Conservation (phyloP, 805 yeast species). For the Wickerhamiella slavikovae region DNA sequence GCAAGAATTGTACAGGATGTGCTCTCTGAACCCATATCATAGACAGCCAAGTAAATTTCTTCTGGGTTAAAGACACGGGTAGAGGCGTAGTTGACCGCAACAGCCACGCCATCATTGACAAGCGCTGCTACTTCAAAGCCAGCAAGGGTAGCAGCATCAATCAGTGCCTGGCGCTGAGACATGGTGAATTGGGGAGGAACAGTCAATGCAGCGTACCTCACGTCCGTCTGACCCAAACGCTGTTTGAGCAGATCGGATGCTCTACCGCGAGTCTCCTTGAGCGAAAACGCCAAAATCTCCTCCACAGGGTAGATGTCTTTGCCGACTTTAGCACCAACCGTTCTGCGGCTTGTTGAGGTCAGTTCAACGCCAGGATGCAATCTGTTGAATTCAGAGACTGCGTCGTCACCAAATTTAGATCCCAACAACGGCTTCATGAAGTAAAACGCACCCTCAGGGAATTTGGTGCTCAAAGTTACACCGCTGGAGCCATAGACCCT, state of each 20-base stretch:
- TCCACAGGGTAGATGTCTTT: slow-evolving; percentile 38
- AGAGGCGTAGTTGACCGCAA: slow-evolving; percentile 62
- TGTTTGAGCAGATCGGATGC: slow-evolving; percentile 41
- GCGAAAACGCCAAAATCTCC: slow-evolving; percentile 68
- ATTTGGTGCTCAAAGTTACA: slow-evolving; percentile 43
- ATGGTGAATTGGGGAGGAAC: slow-evolving; percentile 54
- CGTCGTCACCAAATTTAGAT: slow-evolving; percentile 22
- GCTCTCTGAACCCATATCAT: slow-evolving; percentile 87
- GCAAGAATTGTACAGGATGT: slow-evolving; percentile 74
- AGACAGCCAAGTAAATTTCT: slow-evolving; percentile 45
- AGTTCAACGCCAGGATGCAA: slow-evolving; percentile 41
- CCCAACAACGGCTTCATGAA: slow-evolving; percentile 61
- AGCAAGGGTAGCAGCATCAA: slow-evolving; percentile 54
- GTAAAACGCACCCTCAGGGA: slow-evolving; percentile 48
- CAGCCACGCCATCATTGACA: slow-evolving; percentile 84
- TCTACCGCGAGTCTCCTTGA: slow-evolving; percentile 41
- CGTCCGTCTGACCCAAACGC: slow-evolving; percentile 25
- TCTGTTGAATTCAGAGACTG: slow-evolving; percentile 25
- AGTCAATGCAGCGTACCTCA: slow-evolving; percentile 51
- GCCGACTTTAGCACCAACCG: slow-evolving; percentile 36
- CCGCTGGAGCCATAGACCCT: slow-evolving; percentile 67
- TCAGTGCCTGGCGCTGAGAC: slow-evolving; percentile 46
- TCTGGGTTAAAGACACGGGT: slow-evolving; percentile 26
- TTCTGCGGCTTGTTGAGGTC: slow-evolving; percentile 25
- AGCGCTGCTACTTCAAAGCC: slow-evolving; percentile 43